Evolutionary conservation across 2,329 filamentous ascomycete species (phyloP), one percentile per base, ranked within the genome.

Genomic region (Trichoderma simmonsii): DNA sequence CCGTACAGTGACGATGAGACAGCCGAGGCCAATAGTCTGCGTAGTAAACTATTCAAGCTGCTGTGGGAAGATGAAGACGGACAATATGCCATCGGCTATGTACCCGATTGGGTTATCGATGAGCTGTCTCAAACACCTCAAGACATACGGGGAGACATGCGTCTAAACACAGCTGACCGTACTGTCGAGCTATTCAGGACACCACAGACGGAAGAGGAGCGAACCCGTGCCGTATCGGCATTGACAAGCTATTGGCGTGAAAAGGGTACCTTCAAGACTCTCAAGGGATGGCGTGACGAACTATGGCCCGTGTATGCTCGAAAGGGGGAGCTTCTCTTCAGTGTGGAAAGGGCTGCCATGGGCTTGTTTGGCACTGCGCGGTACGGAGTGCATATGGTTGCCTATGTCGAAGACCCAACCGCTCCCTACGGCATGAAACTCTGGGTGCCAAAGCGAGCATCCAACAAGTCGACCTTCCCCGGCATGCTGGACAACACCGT

Each of bases 401-500:
- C 89, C 6, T 97, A 92, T 77, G 87, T 92, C 28, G 80, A 83
- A 26, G 80, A 80, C 62, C 71, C 77, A 4, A 71, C 75, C 18
- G 78, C 79, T 6, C 81, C 80, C 51, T 81, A 86, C 67, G 91
- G 90, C 21, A 82, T 97, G 59, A 91, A 90, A 77, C 86, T 99
- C 54, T 98, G 96, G 95, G 89, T 97, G 2, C 93, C 96, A 4
- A 88, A 91, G 60, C 87, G 96, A 11, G 89, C 94, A 14, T 85
- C 85, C 65, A 88, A 85, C 72, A 99, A 98, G 85, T 89, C 93
- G 75, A 98, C 94, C 0, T 99, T 95, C 79, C 91, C 92, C 0
- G 88, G 92, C n/a, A 95, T 98, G 88, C 85, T 99, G 75, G 96
- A 99, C 81, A 99, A 98, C 81, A 94, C 94, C 1, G 96, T 97